Evolutionary conservation across 768 basidiomycete species (phyloP).

Genomic region (Daedaleopsis sinensis): DNA sequence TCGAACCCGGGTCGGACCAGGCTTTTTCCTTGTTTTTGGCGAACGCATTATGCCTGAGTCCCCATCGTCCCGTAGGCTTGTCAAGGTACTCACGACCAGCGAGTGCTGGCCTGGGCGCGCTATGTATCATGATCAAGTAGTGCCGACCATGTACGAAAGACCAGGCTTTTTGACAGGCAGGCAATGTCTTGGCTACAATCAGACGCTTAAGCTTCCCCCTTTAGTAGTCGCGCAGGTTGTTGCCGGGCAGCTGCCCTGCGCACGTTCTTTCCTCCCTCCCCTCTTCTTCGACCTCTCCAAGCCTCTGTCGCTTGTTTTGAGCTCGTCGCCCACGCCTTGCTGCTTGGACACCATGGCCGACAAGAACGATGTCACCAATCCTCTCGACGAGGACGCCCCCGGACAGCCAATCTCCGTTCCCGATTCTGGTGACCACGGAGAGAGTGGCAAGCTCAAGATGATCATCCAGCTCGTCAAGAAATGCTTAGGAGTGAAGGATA

Average conservation of each 20-base stretch:
- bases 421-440: conserved; percentile 70
- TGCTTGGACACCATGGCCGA: conserved; percentile 7
- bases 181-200: background rate
- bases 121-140: no score
- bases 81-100: no score
- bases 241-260: background rate
- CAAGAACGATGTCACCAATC: conserved; percentile 15
- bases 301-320: background rate
- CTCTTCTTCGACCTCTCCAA: background rate
- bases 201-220: conserved; percentile 2
- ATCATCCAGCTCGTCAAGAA: conserved; percentile 90
- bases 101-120: no score
- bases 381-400: conserved; percentile 27
- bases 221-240: background rate
- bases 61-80: no score
- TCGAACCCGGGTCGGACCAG: conserved; percentile 32
- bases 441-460: conserved; percentile 94
- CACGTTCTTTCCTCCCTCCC: conserved; percentile 18
- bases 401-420: conserved; percentile 67
- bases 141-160: no score
- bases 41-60: no score
- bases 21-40: conserved; percentile 13
- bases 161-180: no score
- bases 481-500: conserved; percentile 92
- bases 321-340: background rate